phyloP scores from a whole-genome alignment of 1,284 basidiomycete genomes.

The Cerrena zonata region DNA sequence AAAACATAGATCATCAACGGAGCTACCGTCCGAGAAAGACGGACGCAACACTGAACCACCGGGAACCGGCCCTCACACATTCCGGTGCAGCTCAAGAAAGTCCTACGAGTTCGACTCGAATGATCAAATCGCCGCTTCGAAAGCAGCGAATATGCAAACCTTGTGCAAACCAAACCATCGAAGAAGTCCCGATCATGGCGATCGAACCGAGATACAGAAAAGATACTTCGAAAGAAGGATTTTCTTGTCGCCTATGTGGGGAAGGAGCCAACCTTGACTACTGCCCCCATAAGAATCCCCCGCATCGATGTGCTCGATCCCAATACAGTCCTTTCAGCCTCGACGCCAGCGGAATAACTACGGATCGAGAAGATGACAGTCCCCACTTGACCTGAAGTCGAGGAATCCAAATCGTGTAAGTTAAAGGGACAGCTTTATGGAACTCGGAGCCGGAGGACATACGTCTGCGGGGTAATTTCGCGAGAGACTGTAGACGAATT shows the following conservation, averaged over 20 bases:
- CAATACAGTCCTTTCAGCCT: background rate
- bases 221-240: background rate
- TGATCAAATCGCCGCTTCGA: background rate
- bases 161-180: background rate
- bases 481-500: background rate
- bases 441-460: background rate
- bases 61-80: background rate
- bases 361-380: background rate
- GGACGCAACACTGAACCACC: background rate
- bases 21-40: background rate
- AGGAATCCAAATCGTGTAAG: background rate
- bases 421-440: background rate
- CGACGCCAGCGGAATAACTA: background rate
- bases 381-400: too few relatives aligned
- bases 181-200: background rate
- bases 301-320: background rate
- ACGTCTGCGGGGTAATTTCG: slow-evolving; percentile 1
- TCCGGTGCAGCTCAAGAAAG: background rate
- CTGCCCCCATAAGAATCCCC: background rate
- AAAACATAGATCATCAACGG: background rate
- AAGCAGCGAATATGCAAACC: too few relatives aligned
- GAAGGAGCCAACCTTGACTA: background rate
- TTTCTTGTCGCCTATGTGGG: background rate
- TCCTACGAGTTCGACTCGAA: background rate
- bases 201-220: background rate